Percentiles rank a stretch among this genome's conserved stretches.
These are phyloP conservation scores for Dichotomopilus funicola DNA, from an alignment of 2,329 filamentous ascomycete species.

Conservation along the genomic window DNA sequence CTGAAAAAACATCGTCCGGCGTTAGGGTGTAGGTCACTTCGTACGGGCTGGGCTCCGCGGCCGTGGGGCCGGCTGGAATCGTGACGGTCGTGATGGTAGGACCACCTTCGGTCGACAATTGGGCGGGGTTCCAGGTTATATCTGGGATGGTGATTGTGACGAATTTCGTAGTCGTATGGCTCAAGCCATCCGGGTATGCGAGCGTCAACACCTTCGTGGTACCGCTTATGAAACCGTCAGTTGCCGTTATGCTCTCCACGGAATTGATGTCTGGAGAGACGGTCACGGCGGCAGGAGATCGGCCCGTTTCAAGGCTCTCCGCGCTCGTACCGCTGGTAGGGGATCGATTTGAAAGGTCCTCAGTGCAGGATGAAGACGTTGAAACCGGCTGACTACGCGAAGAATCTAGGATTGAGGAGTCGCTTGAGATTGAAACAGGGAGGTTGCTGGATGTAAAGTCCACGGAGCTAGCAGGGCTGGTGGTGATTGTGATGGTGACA, in stretches of 20 bases:
- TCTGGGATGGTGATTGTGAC: conserved; percentile 18
- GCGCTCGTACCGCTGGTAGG: too few species aligned
- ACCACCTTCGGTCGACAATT: conserved; percentile 17
- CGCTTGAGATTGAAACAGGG: background rate
- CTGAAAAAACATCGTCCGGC: conserved; percentile 6
- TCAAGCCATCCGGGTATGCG: conserved; percentile 12
- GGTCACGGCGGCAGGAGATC: conserved; percentile 9
- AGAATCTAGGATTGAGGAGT: conserved; percentile 10
- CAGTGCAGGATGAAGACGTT: conserved; percentile 3
- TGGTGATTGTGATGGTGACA: conserved; percentile 18
- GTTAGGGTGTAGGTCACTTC: conserved; percentile 20
- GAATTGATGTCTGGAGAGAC: background rate
- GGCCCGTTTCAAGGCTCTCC: too few species aligned
- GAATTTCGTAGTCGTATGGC: conserved; percentile 7
- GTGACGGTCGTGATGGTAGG: background rate
- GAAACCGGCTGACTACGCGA: background rate
- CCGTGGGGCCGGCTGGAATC: background rate
- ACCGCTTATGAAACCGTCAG: conserved; percentile 2
- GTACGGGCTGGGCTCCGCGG: background rate
- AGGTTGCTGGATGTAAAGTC: conserved; percentile 1
- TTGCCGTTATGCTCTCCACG: background rate
- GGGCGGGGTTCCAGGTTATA: conserved; percentile 5
- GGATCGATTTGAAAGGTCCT: too few species aligned
- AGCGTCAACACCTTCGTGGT: conserved; percentile 13
- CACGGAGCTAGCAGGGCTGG: conserved; percentile 4